Conservation (phyloP, 2,329 filamentous ascomycete genomes). For the Fonsecaea pugnacius region DNA sequence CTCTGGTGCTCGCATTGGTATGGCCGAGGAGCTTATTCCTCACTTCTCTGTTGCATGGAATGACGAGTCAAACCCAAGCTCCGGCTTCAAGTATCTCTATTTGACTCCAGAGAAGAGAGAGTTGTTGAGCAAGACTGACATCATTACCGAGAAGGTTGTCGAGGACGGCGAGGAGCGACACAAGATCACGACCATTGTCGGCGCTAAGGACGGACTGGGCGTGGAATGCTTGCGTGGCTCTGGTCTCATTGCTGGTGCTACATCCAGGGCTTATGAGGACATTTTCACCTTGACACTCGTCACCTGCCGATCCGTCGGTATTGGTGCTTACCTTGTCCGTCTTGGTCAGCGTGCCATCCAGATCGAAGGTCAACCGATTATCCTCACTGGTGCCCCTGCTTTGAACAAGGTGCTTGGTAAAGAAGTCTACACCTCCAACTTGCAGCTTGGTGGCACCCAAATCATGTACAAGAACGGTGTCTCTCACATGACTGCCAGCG, state of each 20-base stretch:
- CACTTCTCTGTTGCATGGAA: slow-evolving; percentile 99
- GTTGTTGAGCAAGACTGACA: slow-evolving; percentile 78
- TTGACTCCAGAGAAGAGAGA: slow-evolving; percentile 83
- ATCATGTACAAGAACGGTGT: slow-evolving; percentile 99
- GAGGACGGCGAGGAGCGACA: slow-evolving; percentile 89
- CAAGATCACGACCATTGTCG: slow-evolving; percentile 92
- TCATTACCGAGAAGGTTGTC: slow-evolving; percentile 83
- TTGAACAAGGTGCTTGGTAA: slow-evolving; percentile 98
- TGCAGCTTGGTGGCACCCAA: slow-evolving; percentile 99
- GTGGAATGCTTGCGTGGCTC: slow-evolving; percentile 97
- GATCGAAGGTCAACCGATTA: slow-evolving; percentile 98
- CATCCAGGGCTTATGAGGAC: slow-evolving; percentile 94
- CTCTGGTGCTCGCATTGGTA: slow-evolving; percentile 94
- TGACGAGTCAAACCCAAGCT: slow-evolving; percentile 75
- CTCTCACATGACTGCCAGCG: slow-evolving; percentile 95
- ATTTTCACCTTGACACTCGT: slow-evolving; percentile 98
- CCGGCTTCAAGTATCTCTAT: slow-evolving; percentile 97
- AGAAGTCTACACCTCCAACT: slow-evolving; percentile 97
- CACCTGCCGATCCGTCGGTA: slow-evolving; percentile 97
- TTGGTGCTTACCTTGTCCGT: slow-evolving; percentile 97
- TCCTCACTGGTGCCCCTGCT: slow-evolving; percentile 93
- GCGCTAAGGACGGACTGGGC: slow-evolving; percentile 92
- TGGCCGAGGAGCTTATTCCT: slow-evolving; percentile 95
- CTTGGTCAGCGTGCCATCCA: slow-evolving; percentile 98
- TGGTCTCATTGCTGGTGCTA: slow-evolving; percentile 96